phyloP scores from a whole-genome alignment of 2,329 filamentous ascomycete species.

The Decorospora gaudefroyi region DNA sequence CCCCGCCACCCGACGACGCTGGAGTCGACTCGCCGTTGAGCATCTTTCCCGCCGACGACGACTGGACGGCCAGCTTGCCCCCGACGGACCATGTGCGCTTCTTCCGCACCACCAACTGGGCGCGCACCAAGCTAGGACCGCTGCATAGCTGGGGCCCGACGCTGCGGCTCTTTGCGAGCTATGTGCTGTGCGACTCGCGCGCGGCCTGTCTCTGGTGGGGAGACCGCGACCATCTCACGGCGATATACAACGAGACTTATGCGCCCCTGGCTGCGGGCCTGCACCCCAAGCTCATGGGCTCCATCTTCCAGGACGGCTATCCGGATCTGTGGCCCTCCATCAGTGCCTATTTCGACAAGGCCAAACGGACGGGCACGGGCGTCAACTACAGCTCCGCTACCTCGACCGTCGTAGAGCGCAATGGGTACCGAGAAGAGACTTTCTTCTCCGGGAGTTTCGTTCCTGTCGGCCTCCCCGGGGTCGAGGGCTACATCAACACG shows the following conservation, averaged over 20 bases:
- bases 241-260: slow-evolving; percentile 43
- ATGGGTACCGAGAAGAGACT: slow-evolving; percentile 38
- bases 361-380: slow-evolving; percentile 29
- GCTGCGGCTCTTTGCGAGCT: slow-evolving; percentile 37
- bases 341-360: slow-evolving; percentile 32
- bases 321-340: slow-evolving; percentile 37
- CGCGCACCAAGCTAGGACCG: slow-evolving; percentile 33
- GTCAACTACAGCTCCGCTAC: slow-evolving; percentile 30
- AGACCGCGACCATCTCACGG: slow-evolving; percentile 27
- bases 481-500: slow-evolving; percentile 25
- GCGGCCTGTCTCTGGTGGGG: slow-evolving; percentile 45
- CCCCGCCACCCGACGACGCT: slow-evolving; percentile 22
- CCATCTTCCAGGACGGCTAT: slow-evolving; percentile 34
- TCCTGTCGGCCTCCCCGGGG: slow-evolving; percentile 34
- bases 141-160: slow-evolving; percentile 31
- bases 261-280: slow-evolving; percentile 31
- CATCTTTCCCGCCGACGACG: slow-evolving; percentile 13
- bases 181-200: slow-evolving; percentile 41
- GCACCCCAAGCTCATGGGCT: slow-evolving; percentile 42
- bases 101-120: slow-evolving; percentile 39
- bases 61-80: slow-evolving; percentile 41
- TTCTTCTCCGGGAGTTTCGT: slow-evolving; percentile 43
- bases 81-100: slow-evolving; percentile 42
- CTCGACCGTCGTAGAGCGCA: slow-evolving; percentile 35
- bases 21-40: slow-evolving; percentile 11